Conservation (phyloP, 257 asterid genomes). For the Rhazya stricta region DNA sequence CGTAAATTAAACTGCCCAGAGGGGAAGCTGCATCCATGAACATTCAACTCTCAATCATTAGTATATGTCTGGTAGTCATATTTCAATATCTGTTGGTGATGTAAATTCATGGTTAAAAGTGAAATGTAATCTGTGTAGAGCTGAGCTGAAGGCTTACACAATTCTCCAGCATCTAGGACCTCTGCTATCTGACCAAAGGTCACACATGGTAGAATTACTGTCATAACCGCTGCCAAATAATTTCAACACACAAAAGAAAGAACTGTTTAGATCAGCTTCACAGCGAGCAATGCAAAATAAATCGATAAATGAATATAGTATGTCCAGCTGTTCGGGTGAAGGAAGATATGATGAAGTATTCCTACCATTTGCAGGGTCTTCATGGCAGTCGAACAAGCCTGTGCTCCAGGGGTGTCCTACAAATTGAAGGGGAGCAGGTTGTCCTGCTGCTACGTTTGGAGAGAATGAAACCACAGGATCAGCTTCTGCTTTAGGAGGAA, state of each 20-base stretch:
- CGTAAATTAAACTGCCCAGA: slow-evolving; percentile 30
- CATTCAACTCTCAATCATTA: too few relatives aligned
- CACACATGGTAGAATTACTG: slow-evolving; percentile 40
- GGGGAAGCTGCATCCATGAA: slow-evolving; percentile 30
- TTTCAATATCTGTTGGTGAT: background rate
- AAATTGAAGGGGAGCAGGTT: background rate
- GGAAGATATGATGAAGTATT: too few relatives aligned
- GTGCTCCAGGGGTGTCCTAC: slow-evolving; percentile 28
- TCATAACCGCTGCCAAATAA: slow-evolving; percentile 36
- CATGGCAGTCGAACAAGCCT: slow-evolving; percentile 27
- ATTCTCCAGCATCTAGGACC: slow-evolving; percentile 35
- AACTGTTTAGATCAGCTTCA: background rate
- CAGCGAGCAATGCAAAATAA: background rate
- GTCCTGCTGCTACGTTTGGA: background rate
- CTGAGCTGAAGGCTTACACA: slow-evolving; percentile 15
- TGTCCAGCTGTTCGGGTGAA: too few relatives aligned
- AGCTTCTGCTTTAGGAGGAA: slow-evolving; percentile 5
- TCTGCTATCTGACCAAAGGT: slow-evolving; percentile 51
- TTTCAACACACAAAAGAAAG: background rate
- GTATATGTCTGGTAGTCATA: too few relatives aligned
- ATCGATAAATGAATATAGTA: background rate
- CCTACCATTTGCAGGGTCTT: slow-evolving; percentile 27
- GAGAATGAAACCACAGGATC: background rate
- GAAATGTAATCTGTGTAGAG: background rate
- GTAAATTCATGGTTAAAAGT: background rate